Base-by-base conservation (phyloP, 1,284 basidiomycete genomes). In the Melampsora occidentalis region DNA sequence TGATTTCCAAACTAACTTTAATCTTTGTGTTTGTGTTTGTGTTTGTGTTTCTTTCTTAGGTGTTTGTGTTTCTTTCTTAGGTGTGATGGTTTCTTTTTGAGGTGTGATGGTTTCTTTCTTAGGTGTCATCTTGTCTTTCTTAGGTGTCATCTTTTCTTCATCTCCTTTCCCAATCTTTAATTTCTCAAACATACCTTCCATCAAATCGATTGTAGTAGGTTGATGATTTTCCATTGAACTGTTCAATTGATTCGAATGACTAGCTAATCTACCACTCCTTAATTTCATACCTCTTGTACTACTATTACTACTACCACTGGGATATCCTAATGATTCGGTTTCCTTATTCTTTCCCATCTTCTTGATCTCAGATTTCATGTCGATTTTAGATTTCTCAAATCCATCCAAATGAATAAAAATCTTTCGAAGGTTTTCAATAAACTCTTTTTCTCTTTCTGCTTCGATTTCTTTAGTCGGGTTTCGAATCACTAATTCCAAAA, bases 61-160 rank as follows among this genome's bases (percentile, higher is more conserved):
- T n/a, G 46, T 51, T 42, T 53, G 71, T 49, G 48, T 48, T 62
- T 42, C 2, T 35, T 49, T 68, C 53, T 35, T 64, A 61, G 28
- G 20, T 78, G 22, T 42, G 39, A 25, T 76, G 31, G 33, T 62
- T 5, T 22, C 42, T 20, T 35, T 42, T 9, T 48, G 10, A 20
- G 31, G 48, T 28, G 20, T 48, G 12, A 18, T 20, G 3, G 12
- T 62, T 18, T 63, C 46, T 49, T 20, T 33, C 31, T 28, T n/a
- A 35, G 3, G 20, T 35, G 18, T 22, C 9, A 4, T 20, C 20
- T 22, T 66, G 9, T 22, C 16, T 61, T 16, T 25, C 10, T 33
- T 53, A 10, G n/a, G 75, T 49, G 22, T n/a, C 6, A 1, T 57
- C 25, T 22, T 48, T 31, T 35, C 28, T 25, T 66, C 28, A 28